Conservation (phyloP, 2,329 filamentous ascomycete genomes). For the Pseudogymnoascus pannorum region DNA sequence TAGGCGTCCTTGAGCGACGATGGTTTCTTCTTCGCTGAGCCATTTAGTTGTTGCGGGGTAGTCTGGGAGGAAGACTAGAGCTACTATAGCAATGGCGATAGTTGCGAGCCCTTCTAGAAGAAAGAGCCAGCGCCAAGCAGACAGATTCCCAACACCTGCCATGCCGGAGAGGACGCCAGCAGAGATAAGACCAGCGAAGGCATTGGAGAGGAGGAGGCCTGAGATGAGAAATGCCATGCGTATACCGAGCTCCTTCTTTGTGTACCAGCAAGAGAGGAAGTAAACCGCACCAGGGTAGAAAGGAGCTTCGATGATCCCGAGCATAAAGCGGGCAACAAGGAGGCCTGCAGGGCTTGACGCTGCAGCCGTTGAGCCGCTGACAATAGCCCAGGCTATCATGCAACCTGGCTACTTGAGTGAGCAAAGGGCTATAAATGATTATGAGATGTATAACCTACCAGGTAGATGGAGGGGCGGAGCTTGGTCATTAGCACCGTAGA, state of each 20-base stretch:
- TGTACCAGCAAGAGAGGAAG: constrained; percentile 34
- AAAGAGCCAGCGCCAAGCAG: constrained; percentile 12
- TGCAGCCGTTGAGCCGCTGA: constrained; percentile 31
- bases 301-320: constrained; percentile 20
- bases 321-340: constrained; percentile 31
- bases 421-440: background rate
- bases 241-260: constrained; percentile 30
- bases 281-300: constrained; percentile 32
- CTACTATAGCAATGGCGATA: constrained; percentile 11
- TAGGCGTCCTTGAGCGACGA: constrained; percentile 8
- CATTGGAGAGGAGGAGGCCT: constrained; percentile 31
- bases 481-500: constrained; percentile 42
- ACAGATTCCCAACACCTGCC: background rate
- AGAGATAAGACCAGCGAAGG: constrained; percentile 43
- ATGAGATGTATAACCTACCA: background rate
- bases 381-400: constrained; percentile 27
- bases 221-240: constrained; percentile 33
- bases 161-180: constrained; percentile 21
- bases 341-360: constrained; percentile 30
- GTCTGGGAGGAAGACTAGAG: constrained; percentile 13
- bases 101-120: constrained; percentile 12
- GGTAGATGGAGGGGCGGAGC: background rate
- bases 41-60: constrained; percentile 11
- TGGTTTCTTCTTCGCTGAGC: constrained; percentile 11
- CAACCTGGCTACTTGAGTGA: background rate